Evolutionary conservation across 2,329 filamentous ascomycete species (phyloP).

Genomic region (Colletotrichum sojae): DNA sequence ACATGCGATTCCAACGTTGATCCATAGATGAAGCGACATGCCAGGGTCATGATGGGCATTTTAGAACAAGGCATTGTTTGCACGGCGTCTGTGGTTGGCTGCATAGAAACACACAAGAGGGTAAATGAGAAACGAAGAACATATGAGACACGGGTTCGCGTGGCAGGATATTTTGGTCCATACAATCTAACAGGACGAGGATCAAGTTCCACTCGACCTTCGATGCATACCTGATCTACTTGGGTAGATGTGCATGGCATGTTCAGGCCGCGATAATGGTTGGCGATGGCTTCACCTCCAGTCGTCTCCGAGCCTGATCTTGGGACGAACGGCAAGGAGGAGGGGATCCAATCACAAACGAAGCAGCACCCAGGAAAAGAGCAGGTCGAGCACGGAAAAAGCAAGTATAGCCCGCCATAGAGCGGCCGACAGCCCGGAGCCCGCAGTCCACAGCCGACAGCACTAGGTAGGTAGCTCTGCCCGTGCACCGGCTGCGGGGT

Average conservation of each 20-base stretch:
- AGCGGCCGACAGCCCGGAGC: neutral
- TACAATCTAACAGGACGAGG: too few relatives aligned
- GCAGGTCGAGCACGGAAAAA: conserved; percentile 26
- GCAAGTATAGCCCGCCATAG: conserved; percentile 20
- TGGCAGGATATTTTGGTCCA: too few relatives aligned
- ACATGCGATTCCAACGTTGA: neutral
- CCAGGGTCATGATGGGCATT: neutral
- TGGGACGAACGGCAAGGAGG: neutral
- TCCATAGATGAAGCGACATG: neutral
- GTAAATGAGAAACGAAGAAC: neutral
- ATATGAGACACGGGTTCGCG: conserved; percentile 11
- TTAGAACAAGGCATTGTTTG: conserved; percentile 21
- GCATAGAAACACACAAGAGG: neutral
- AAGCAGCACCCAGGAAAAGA: conserved; percentile 26
- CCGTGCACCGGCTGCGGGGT: neutral
- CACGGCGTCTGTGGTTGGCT: neutral
- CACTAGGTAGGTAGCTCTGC: too few relatives aligned
- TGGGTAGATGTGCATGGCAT: neutral
- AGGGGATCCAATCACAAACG: conserved; percentile 19
- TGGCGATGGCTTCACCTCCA: conserved; percentile 6
- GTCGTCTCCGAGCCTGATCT: too few relatives aligned
- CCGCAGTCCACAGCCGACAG: neutral
- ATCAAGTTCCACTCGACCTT: neutral
- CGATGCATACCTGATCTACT: neutral
- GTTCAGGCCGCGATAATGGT: conserved; percentile 11